A percentile compares a stretch with the other conserved stretches of the same genome.
Evolutionary conservation across 2,329 filamentous ascomycete species (phyloP).

Genomic region (Calonectria multiphialidica): DNA sequence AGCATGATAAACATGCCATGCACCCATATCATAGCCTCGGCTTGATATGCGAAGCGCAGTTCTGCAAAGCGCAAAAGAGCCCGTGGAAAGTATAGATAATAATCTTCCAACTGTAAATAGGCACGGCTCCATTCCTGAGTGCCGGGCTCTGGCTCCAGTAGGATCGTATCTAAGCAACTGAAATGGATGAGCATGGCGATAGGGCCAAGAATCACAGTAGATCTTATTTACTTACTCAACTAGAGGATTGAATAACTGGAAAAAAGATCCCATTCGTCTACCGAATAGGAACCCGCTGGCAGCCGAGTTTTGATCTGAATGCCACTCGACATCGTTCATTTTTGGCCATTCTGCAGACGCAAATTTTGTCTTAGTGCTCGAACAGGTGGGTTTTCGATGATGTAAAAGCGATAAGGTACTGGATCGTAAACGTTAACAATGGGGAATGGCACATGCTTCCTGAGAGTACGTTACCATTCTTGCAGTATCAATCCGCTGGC

Average conservation of each 20-base stretch:
- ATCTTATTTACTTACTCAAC: neutral
- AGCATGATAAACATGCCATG: conserved; percentile 10
- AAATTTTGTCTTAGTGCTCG: neutral
- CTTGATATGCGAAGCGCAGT: neutral
- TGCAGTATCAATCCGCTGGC: neutral
- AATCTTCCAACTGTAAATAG: neutral
- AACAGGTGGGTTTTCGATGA: neutral
- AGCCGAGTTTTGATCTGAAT: neutral
- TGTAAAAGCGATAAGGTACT: neutral
- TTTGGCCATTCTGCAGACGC: neutral
- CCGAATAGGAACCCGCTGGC: neutral
- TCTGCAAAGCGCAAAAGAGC: neutral
- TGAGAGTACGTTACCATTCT: neutral
- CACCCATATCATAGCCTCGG: conserved; percentile 2
- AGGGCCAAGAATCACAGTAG: rapidly evolving
- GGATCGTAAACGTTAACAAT: neutral
- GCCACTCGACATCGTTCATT: neutral
- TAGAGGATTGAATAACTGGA: neutral
- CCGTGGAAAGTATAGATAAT: neutral
- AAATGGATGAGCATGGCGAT: neutral
- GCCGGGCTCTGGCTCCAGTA: neutral
- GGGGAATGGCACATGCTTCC: neutral
- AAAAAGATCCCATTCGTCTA: neutral
- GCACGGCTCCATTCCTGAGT: conserved; percentile 1
- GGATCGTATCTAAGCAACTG: neutral